Conservation (phyloP, 2,329 filamentous ascomycete genomes). For the Ophiostoma pallidulum region DNA sequence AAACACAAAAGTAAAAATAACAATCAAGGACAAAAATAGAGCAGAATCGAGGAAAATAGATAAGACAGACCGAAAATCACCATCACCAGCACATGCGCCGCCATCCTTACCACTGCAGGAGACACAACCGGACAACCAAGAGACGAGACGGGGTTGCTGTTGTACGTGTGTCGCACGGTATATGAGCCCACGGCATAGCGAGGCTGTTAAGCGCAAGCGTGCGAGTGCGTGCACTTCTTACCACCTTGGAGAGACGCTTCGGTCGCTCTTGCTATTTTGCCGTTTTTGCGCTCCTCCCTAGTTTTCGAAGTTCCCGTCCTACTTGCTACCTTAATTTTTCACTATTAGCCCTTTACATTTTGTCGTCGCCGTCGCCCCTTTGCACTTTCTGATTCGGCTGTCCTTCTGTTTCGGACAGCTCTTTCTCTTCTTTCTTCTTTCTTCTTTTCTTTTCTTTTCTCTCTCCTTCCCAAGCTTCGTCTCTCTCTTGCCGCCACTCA, state of each 20-base stretch:
- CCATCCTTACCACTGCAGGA: no score
- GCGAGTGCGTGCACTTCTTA: neutral
- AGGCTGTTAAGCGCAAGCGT: neutral
- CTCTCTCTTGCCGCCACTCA: neutral
- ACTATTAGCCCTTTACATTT: neutral
- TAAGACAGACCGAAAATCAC: no score
- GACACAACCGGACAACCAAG: neutral
- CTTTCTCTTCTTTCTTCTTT: constrained; percentile 2
- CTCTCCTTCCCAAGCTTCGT: neutral
- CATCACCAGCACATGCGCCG: no score
- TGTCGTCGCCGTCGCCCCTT: neutral
- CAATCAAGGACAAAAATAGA: no score
- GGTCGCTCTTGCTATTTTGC: neutral
- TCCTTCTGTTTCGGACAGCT: neutral
- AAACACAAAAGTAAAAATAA: no score
- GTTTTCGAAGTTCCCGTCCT: neutral
- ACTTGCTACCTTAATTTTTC: no score
- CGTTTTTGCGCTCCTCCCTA: neutral
- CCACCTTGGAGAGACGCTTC: neutral
- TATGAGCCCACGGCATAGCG: constrained; percentile 5
- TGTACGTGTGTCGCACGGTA: constrained; percentile 6
- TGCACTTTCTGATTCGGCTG: neutral
- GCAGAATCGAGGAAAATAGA: no score
- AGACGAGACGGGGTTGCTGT: neutral
- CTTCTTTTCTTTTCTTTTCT: neutral